Evolutionary conservation across 768 basidiomycete species (phyloP), one percentile per base, ranked within the genome.

Genomic region (Pilatotrama ljubarskyi): DNA sequence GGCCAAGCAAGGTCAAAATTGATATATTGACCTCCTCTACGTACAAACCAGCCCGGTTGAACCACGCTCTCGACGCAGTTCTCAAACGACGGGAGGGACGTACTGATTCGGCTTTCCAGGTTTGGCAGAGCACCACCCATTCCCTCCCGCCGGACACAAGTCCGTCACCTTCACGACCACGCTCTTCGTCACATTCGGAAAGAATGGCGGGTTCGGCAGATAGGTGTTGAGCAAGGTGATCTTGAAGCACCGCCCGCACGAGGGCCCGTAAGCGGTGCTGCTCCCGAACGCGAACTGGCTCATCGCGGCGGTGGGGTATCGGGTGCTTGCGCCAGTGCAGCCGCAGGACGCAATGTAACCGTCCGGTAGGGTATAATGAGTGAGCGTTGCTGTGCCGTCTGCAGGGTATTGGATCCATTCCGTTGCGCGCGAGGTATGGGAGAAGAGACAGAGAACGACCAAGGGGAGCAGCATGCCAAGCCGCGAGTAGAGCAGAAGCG

Each of bases 1-100:
- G 91, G 91, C 71, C 79, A 92, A 41, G 88, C 85, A 51, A 93
- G 84, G 73, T 94, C 91, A 71, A 94, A 93, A 68, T 93, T 93
- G 58, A 93, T 77, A 65, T 80, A 84, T 49, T 78, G 77, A 6
- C 88, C 89, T 38, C 82, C 88, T 48, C 90, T 92, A 62, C 36
- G 48, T 36, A 32, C 15, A 37, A 13, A 32, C 56, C 20, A 49
- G 37, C 47, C n/a, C n/a, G n/a, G 18, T 24, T 57, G 46, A 41
- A 26, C 35, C 7, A 41, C 29, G 4, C 20, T 53, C 14, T 44
- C 40, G 7, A 17, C 18, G 35, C 41, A 57, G 17, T 3, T 4
- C 40, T 25, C 20, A n/a, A 53, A 51, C 62, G 48, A n/a, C 46
- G 53, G 32, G 15, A 15, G 26, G 22, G 37, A 74, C 87, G 66